Conservation (phyloP, 179 eudicot genomes). For the Sideroxylon spinosum region DNA sequence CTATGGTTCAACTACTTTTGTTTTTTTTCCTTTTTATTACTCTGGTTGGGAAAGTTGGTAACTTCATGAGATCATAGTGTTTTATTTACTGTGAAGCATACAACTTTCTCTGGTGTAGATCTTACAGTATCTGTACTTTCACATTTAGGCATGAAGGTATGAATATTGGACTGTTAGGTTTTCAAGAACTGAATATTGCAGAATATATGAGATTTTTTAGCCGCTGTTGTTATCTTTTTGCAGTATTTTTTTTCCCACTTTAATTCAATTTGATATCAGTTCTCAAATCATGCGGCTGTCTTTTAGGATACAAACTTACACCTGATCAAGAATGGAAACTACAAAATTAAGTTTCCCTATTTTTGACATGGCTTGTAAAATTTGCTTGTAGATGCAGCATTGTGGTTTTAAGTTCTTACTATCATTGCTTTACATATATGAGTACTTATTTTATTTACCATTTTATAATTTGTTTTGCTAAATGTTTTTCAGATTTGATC, state of each 20-base stretch:
- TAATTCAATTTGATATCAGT: neutral
- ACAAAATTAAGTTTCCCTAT: neutral
- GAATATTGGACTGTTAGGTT: neutral
- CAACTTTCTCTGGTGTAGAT: neutral
- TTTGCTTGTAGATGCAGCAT: conserved; percentile 1
- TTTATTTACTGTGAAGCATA: neutral
- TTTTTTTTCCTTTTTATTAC: neutral
- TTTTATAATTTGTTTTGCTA: neutral
- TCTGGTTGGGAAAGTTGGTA: neutral
- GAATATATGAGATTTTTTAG: neutral
- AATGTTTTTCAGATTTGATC: conserved; percentile 57
- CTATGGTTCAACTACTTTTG: neutral
- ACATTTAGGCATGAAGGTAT: conserved; percentile 6
- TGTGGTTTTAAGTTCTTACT: neutral
- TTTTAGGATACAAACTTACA: conserved; percentile 3
- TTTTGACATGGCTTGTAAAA: neutral
- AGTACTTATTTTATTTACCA: neutral
- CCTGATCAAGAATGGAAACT: neutral
- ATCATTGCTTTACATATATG: neutral
- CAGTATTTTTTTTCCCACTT: neutral
- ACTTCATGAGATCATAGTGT: conserved; percentile 4
- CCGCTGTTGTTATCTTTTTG: neutral
- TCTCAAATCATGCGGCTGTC: neutral
- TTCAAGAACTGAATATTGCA: neutral
- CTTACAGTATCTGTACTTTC: neutral